Evolutionary conservation across 768 basidiomycete species (phyloP).

Genomic region (Trametes coccinea): DNA sequence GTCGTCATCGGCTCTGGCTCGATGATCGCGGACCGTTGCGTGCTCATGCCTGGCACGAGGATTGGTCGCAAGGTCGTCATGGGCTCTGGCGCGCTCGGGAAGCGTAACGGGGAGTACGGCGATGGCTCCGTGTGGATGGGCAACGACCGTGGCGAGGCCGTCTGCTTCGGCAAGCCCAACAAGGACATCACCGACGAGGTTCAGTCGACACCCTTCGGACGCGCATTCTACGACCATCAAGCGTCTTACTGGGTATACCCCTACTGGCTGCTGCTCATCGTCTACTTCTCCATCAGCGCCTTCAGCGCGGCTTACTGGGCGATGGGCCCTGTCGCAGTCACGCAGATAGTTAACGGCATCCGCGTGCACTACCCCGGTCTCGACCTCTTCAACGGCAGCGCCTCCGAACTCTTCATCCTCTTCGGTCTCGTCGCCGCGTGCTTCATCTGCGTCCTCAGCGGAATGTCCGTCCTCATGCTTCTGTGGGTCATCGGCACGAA

Average conservation of each 20-base stretch:
- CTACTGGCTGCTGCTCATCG: slow-evolving; percentile 37
- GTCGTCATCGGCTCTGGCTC: slow-evolving; percentile 47
- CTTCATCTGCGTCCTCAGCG: slow-evolving; percentile 41
- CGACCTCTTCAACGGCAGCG: slow-evolving; percentile 37
- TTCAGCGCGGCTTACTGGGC: slow-evolving; percentile 46
- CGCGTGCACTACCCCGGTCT: slow-evolving; percentile 34
- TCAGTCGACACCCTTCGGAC: slow-evolving; percentile 42
- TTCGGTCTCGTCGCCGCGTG: slow-evolving; percentile 42
- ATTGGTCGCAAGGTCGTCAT: slow-evolving; percentile 45
- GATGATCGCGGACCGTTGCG: slow-evolving; percentile 52
- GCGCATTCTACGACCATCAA: slow-evolving; percentile 43
- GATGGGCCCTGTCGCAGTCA: slow-evolving; percentile 39
- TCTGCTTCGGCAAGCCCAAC: slow-evolving; percentile 17
- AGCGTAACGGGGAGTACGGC: slow-evolving; percentile 41
- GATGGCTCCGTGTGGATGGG: slow-evolving; percentile 51
- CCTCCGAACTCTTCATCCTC: slow-evolving; percentile 43
- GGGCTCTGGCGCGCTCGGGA: slow-evolving; percentile 50
- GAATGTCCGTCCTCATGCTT: slow-evolving; percentile 40
- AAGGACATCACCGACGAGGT: slow-evolving; percentile 32
- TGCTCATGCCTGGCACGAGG: slow-evolving; percentile 44
- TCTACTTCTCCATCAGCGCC: slow-evolving; percentile 40
- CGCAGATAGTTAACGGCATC: slow-evolving; percentile 39
- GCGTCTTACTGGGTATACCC: slow-evolving; percentile 45
- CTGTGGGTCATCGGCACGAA: slow-evolving; percentile 45
- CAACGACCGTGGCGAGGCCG: slow-evolving; percentile 44